Evolutionary conservation across 2,329 filamentous ascomycete genomes (phyloP).

Genomic region (Epichloe elymi): DNA sequence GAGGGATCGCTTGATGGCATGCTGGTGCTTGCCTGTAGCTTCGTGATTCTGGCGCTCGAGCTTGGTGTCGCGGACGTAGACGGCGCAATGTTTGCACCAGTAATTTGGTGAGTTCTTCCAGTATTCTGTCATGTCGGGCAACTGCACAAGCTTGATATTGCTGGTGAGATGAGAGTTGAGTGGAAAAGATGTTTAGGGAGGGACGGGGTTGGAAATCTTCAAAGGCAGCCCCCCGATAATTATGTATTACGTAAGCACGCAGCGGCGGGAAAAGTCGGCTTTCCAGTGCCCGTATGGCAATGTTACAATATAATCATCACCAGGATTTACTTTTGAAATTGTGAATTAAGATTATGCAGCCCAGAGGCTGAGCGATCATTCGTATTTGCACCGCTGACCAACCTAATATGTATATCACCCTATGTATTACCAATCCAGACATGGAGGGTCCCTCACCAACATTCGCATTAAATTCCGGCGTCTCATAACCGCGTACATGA

Average conservation of each 20-base stretch:
- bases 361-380: not conserved
- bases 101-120: constrained; percentile 98
- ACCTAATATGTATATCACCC: not conserved
- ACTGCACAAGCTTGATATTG: too few relatives aligned
- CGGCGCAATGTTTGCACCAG: constrained; percentile 95
- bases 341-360: not conserved
- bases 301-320: not conserved
- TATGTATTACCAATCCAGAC: constrained; percentile 2
- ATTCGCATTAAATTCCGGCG: not conserved
- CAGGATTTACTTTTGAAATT: too few relatives aligned
- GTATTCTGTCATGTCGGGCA: constrained; percentile 72
- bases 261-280: not conserved
- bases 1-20: constrained; percentile 75
- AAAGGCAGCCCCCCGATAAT: not conserved
- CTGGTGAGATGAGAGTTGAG: too few relatives aligned
- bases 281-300: not conserved
- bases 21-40: constrained; percentile 72
- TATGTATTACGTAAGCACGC: not conserved
- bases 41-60: constrained; percentile 86
- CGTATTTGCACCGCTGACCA: constrained; percentile 2
- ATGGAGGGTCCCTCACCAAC: not conserved
- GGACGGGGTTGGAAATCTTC: not conserved
- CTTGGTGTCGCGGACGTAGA: constrained; percentile 82
- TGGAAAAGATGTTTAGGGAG: too few relatives aligned
- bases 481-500: not conserved